Evolutionary conservation across 140 eudicot genomes (phyloP), one percentile per base, ranked within the genome.

Genomic region (Oenanthe javanica): DNA sequence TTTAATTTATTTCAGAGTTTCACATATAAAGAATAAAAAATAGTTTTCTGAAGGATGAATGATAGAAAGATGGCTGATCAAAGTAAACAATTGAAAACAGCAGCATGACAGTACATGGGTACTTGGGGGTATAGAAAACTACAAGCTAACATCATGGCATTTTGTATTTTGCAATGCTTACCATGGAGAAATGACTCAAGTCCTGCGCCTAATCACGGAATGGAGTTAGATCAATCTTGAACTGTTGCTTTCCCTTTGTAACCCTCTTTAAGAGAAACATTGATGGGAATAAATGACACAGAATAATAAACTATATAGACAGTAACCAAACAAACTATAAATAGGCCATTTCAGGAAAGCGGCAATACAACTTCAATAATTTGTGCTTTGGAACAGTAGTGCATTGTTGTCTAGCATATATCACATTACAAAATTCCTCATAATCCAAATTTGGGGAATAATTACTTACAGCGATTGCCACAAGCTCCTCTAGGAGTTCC

Each of bases 401-500:
- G 47, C 46, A 69, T 69, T 12, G 1, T 14, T 69, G 45, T 67
- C 46, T 1, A 61, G 15, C 69, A 61, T 14, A 8, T 61, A 27
- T 31, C 73, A 9, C 9, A 67, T 0, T 5, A 31, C 43, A 36
- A 38, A 25, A 27, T 69, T 69, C 46, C 10, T 69, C 9, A 4
- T 13, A 48, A 18, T 48, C 25, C 3, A 48, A 36, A 57, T 13
- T 19, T 23, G 31, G 31, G 78, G 38, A 19, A 76, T 50, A 38
- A 79, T 63, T 73, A 89, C 98, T 89, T 88, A 93, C 98, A 83
- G 97, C 99, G 70, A 95, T 92, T 72, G 92, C 92, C 49, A 92
- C 79, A 57, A 95, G 96, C 96, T 95, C 97, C 86, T 87, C 89
- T 49, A 95, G 86, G 77, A 95, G 89, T 86, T 92, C 99, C 88